phyloP scores from a whole-genome alignment of 2,329 filamentous ascomycete species.

The Trichoderma afroharzianum region DNA sequence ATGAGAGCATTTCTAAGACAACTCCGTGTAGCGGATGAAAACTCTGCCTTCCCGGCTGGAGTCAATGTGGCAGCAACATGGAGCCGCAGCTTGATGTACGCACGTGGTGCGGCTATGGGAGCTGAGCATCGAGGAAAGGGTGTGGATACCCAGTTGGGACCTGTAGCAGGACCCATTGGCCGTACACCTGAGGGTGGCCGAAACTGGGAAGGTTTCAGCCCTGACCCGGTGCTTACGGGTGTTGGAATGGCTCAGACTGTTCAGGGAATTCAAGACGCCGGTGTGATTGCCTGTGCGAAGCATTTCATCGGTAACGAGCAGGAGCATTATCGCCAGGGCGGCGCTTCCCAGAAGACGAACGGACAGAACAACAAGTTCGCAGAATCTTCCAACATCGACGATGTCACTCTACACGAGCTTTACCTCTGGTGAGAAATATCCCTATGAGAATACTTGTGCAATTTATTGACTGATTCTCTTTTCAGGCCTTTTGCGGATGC shows the following conservation, averaged over 20 bases:
- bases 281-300: slow-evolving; percentile 30
- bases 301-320: neutral
- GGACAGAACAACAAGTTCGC: neutral
- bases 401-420: neutral
- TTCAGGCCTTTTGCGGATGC: slow-evolving; percentile 57
- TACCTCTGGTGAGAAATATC: neutral
- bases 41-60: neutral
- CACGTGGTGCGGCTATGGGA: neutral
- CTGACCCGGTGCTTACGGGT: slow-evolving; percentile 68
- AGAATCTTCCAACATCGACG: neutral
- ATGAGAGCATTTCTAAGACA: neutral
- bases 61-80: neutral
- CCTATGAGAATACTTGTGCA: neutral
- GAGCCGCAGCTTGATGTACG: neutral
- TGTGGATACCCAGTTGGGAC: slow-evolving; percentile 43
- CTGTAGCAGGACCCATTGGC: slow-evolving; percentile 67
- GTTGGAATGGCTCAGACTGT: slow-evolving; percentile 67
- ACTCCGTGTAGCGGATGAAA: neutral
- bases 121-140: neutral
- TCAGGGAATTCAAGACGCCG: slow-evolving; percentile 74
- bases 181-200: slow-evolving; percentile 67
- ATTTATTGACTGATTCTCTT: neutral
- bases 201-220: slow-evolving; percentile 72
- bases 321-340: neutral
- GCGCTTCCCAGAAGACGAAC: neutral